Base-by-base conservation (phyloP, 202 grass and related monocot genomes). In the Carex arenaria region DNA sequence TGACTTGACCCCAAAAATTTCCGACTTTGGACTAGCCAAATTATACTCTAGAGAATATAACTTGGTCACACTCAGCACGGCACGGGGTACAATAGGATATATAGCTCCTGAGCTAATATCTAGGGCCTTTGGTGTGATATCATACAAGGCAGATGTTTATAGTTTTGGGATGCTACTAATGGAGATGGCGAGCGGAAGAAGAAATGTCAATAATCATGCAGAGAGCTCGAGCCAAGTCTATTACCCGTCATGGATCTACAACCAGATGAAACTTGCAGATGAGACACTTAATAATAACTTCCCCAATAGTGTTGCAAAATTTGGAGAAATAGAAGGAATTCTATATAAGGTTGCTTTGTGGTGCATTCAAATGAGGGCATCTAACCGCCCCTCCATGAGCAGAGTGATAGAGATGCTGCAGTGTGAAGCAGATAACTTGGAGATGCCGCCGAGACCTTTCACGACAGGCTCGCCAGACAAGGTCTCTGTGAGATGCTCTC, bases 61-160 rank as follows among this genome's bases (percentile, higher is more conserved):
- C 19, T 42, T 87, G 7, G 82, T 73, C 3, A 86, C 87, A 0
- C 64, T 92, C 2, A 92, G 87, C 4, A 92, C 80, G 0, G 84
- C 89, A 83, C 57, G 87, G 10, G 87, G 90, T 55, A 89, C 90
- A 19, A 30, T 80, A 17, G 90, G 90, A 0, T 92, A 92, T 61
- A 85, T 89, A 38, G 87, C 85, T 10, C 90, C 87, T 2, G 90
- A 92, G 66, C 86, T 86, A 88, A 86, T 93, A 12, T 90, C 86
- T 1, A 53, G 67, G 1, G 90, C 91, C 40, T 94, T 92, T 42
- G 90, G 88, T 17, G 78, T 19, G 59, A 84, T 88, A 9, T 84
- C 82, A 2, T 61, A 85, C 52, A 88, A 88, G 5, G 81, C 78
- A 5, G 87, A 89, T 82, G 59, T 89, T 0, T 89, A 89, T 66